phyloP scores from a whole-genome alignment of 1,139 yeast species.

The Debaryomyces sp. region DNA sequence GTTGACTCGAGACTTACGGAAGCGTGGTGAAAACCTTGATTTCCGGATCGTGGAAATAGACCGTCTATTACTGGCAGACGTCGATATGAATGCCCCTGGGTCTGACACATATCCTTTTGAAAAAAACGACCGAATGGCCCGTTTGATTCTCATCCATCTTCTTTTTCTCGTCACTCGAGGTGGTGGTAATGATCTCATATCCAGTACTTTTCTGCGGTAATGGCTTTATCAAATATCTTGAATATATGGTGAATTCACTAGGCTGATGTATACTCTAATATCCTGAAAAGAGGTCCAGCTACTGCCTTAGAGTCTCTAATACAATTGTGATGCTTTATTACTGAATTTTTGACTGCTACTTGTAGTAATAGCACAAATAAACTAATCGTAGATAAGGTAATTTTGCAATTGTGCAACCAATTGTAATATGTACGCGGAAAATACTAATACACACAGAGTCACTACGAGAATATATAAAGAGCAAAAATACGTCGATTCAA shows the following conservation, averaged over 20 bases:
- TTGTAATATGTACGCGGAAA: not conserved
- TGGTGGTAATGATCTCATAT: conserved; percentile 48
- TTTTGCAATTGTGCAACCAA: conserved; percentile 8
- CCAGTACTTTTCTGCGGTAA: not conserved
- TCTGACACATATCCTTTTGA: conserved; percentile 32
- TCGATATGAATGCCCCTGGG: conserved; percentile 28
- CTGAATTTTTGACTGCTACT: too few species aligned
- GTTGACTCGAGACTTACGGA: conserved; percentile 18
- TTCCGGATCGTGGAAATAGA: conserved; percentile 28
- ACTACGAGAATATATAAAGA: too few species aligned
- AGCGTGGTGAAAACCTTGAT: conserved; percentile 26
- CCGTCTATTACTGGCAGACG: conserved; percentile 15
- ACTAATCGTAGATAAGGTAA: not conserved
- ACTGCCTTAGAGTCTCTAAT: not conserved
- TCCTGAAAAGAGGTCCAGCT: not conserved
- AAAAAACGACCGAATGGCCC: conserved; percentile 32
- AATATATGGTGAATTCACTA: not conserved
- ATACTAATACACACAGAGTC: not conserved
- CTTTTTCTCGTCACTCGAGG: conserved; percentile 42
- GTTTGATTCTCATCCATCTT: conserved; percentile 38
- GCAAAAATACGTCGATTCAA: not conserved
- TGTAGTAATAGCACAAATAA: not conserved
- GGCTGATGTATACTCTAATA: not conserved
- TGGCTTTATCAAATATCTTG: too few species aligned
- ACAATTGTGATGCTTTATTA: not conserved